Conservation (phyloP, 2,329 filamentous ascomycete species). For the Fusarium illudens region DNA sequence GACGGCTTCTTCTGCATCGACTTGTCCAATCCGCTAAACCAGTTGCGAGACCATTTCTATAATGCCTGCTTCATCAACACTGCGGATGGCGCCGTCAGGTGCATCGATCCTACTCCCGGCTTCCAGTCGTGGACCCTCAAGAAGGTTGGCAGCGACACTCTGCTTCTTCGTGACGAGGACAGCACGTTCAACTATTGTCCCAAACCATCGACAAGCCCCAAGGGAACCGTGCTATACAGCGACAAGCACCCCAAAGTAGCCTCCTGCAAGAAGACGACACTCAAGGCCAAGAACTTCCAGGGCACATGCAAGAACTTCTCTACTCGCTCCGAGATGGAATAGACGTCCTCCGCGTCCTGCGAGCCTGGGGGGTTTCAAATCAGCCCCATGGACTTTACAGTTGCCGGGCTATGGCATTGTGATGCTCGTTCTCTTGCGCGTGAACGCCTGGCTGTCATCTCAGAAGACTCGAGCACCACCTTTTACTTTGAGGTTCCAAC, state of each 20-base stretch:
- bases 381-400: not conserved
- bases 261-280: conserved; percentile 37
- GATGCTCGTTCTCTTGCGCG: conserved; percentile 1
- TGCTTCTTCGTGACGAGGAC: conserved; percentile 40
- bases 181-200: conserved; percentile 42
- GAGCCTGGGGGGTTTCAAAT: not conserved
- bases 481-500: conserved; percentile 8
- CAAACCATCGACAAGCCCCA: conserved; percentile 12
- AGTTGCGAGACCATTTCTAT: conserved; percentile 42
- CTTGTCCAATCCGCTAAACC: conserved; percentile 31
- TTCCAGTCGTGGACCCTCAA: conserved; percentile 42
- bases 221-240: conserved; percentile 40
- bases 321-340: conserved; percentile 5
- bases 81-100: conserved; percentile 40
- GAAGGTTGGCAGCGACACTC: conserved; percentile 25
- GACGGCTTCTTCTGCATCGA: conserved; percentile 47
- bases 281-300: conserved; percentile 40
- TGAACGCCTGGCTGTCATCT: conserved; percentile 5
- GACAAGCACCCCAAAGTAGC: conserved; percentile 19
- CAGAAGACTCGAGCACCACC: conserved; percentile 7
- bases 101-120: conserved; percentile 46
- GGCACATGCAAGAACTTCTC: conserved; percentile 40
- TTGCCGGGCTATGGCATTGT: conserved; percentile 4
- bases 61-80: conserved; percentile 47
- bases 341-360: not conserved